Evolutionary conservation across 208 protist genomes (phyloP), one percentile per base, ranked within the genome.

Genomic region (Vickermania ingenoplastis): DNA sequence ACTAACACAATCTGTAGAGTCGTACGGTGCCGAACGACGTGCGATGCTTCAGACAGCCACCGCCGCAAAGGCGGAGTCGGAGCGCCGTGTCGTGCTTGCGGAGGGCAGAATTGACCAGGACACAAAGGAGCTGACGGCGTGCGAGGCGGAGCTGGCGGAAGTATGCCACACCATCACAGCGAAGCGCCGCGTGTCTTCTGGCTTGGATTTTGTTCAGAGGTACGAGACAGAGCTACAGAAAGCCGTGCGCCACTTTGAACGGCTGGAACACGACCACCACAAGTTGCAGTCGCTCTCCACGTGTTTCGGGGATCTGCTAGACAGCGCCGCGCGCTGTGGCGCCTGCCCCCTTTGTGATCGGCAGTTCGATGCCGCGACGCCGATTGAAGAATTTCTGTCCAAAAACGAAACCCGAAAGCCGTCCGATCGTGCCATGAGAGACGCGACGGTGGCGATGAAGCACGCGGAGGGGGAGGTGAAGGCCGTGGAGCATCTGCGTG

Each of bases 81-180:
- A 45, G 36, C 36, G 17, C 17, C 11, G 36, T 45, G 17, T 45
- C 36, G 11, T 7, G 17, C 36, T 45, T 17, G 17, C 36, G 11
- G 17, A 45, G 36, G 36, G 17, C 11, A n/a, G 5, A n/a, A 5
- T 25, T 22, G 24, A 5, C 21, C 51, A 27, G n/a, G 13, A 14
- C 11, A 22, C n/a, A 27, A n/a, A 55, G 51, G 24, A 55, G 22
- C 5, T 28, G 51, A 22, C 51, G 36, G 11, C 7, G 36, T 17
- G 36, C 36, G 63, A 65, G 50, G 63, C 64, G 26, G 60, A 74
- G 31, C 25, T 74, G 17, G 36, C 25, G 5, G 60, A 51, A 26
- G 13, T 74, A 21, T 30, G 57, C 21, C 29, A 69, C 30, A 49
- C 53, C 14, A 49, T 63, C n/a, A 3, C 13, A 2, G 52, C n/a